Evolutionary conservation across 176 grass and related monocot species (phyloP), one percentile per base, ranked within the genome.

Genomic region (Saccharum officinarum): DNA sequence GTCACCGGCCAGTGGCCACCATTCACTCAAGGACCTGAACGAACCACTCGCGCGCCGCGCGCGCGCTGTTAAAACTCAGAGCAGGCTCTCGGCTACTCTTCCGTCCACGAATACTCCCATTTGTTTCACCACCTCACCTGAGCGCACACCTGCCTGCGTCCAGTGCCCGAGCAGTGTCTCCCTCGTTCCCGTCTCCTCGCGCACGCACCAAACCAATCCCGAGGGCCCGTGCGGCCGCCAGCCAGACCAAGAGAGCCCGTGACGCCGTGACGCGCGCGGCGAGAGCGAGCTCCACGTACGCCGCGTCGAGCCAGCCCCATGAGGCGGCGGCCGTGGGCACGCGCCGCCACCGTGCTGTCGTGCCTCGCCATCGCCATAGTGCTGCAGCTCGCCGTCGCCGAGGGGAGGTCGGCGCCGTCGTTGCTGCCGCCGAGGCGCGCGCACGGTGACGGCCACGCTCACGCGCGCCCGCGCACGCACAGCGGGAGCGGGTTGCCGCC

Each of bases 291-390:
- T 28, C 28, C 28, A 28, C 28, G 28, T 28, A 28, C 28, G 28
- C 28, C 28, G 28, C 28, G 28, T 28, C 49, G 13, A 14, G 46
- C 11, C 3, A 47, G 13, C 0, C 4, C 13, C 3, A 91, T 91
- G 89, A 87, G 81, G 80, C 46, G 81, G 85, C 69, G 85, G 62
- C 80, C 84, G 60, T 87, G 84, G 75, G 49, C 88, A 12, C 84
- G 84, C 54, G 74, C 80, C 84, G 80, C 80, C 80, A 12, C 89
- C 38, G 69, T 62, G 60, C 59, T 83, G 2, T 59, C 20, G 54
- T 91, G 85, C 85, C 70, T 91, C 23, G 76, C 81, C 85, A 5
- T 84, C 4, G 76, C 46, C 6, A 30, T 76, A 41, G 40, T 64
- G 83, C 64, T 87, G 69, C 85, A 70, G 76, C 85, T 90, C 60